Evolutionary conservation across 192 early-diverging fungal genomes (phyloP).

Genomic region (Radiomyces spectabilis): DNA sequence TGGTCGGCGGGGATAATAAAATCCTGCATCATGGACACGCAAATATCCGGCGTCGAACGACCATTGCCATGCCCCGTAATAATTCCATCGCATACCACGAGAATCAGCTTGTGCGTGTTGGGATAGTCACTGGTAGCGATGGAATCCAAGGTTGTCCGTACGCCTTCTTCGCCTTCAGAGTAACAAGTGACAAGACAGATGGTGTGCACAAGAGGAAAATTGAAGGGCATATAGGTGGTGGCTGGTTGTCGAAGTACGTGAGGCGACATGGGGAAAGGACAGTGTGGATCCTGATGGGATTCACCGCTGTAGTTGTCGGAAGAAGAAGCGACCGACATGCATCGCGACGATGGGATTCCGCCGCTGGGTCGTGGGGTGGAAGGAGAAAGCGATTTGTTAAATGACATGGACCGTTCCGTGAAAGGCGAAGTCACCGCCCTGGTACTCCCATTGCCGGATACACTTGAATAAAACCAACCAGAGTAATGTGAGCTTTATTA

Average conservation of each 20-base stretch:
- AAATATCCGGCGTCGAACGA: slow-evolving; percentile 69
- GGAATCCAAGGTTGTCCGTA: slow-evolving; percentile 80
- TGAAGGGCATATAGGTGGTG: slow-evolving; percentile 35
- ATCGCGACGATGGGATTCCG: neutral
- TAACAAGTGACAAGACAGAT: slow-evolving; percentile 86
- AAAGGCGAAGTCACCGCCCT: no score
- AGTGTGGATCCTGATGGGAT: neutral
- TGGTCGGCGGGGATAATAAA: slow-evolving; percentile 43
- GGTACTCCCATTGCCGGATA: no score
- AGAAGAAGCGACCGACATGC: slow-evolving; percentile 10
- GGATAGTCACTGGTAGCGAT: slow-evolving; percentile 78
- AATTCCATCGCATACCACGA: slow-evolving; percentile 85
- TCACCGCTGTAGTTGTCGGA: slow-evolving; percentile 3
- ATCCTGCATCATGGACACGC: slow-evolving; percentile 66
- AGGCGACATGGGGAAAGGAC: slow-evolving; percentile 24
- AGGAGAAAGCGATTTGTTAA: no score
- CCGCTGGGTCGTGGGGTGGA: slow-evolving; percentile 3
- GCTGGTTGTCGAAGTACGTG: slow-evolving; percentile 26
- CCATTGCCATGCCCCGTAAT: slow-evolving; percentile 77
- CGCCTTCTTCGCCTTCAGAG: slow-evolving; percentile 77
- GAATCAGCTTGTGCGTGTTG: slow-evolving; percentile 76
- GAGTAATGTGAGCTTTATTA: no score
- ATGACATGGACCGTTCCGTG: no score
- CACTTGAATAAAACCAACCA: slow-evolving; percentile 2
- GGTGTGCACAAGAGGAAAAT: slow-evolving; percentile 41